Percentiles rank a stretch among this genome's conserved stretches.
Evolutionary conservation across 306 rosid species (phyloP).

Genomic region (Ammopiptanthus mongolicus): DNA sequence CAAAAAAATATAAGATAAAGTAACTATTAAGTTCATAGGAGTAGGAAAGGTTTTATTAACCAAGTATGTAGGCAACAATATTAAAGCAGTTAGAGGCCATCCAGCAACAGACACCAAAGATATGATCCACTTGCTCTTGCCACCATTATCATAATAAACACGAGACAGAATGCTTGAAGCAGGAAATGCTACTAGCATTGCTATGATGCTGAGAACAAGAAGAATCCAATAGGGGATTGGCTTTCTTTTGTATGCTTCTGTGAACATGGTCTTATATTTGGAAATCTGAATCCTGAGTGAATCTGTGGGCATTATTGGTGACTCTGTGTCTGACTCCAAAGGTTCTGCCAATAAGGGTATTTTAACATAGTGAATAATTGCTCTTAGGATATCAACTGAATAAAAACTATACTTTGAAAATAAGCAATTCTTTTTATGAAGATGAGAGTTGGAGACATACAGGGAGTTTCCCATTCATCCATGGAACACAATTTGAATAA

Average conservation of each 20-base stretch:
- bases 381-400: background rate
- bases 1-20: slow-evolving; percentile 45
- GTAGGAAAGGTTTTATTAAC: slow-evolving; percentile 51
- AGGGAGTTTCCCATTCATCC: background rate
- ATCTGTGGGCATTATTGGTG: slow-evolving; percentile 29
- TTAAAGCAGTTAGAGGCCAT: slow-evolving; percentile 75
- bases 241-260: slow-evolving; percentile 54
- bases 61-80: slow-evolving; percentile 61
- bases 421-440: background rate
- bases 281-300: slow-evolving; percentile 43
- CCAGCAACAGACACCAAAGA: slow-evolving; percentile 94
- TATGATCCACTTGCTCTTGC: slow-evolving; percentile 90
- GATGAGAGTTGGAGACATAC: background rate
- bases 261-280: slow-evolving; percentile 9
- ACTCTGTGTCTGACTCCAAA: slow-evolving; percentile 44
- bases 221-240: slow-evolving; percentile 79
- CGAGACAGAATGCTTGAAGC: slow-evolving; percentile 88
- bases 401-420: background rate
- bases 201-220: slow-evolving; percentile 56
- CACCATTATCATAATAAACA: slow-evolving; percentile 69
- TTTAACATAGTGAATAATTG: slow-evolving; percentile 2
- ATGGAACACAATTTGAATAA: background rate
- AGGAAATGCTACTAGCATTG: slow-evolving; percentile 90
- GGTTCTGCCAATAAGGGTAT: slow-evolving; percentile 21
- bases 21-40: slow-evolving; percentile 45